Conservation (phyloP, 2,329 filamentous ascomycete genomes). For the Aspergillus fumigatiaffinis region DNA sequence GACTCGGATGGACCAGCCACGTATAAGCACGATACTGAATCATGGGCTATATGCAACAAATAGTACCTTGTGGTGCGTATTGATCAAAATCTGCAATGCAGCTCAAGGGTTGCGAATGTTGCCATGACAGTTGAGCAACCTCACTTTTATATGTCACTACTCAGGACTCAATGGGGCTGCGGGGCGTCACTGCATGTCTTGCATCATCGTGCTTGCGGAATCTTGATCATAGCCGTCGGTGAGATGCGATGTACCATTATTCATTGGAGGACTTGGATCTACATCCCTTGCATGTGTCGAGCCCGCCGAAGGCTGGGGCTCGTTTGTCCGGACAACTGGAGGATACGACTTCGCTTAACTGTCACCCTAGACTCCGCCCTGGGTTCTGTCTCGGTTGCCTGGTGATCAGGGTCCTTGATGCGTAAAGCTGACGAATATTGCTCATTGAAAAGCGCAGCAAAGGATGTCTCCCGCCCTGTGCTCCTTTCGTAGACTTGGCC, state of each 20-base stretch:
- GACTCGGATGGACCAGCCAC: too few relatives aligned
- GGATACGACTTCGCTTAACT: neutral
- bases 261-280: neutral
- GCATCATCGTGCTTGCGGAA: neutral
- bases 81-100: neutral
- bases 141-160: neutral
- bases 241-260: too few relatives aligned
- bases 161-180: neutral
- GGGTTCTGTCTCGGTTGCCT: neutral
- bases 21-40: too few relatives aligned
- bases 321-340: neutral
- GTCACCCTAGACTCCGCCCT: neutral
- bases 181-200: neutral
- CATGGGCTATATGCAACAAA: too few relatives aligned
- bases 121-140: neutral
- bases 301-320: neutral
- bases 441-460: neutral
- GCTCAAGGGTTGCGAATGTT: neutral
- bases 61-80: neutral
- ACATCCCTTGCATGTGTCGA: neutral
- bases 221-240: neutral
- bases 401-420: neutral
- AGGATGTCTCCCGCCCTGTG: neutral
- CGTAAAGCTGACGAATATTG: neutral
- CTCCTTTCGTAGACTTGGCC: neutral